Percentiles rank a stretch among this genome's conserved stretches.
Evolutionary conservation across 2,329 filamentous ascomycete genomes (phyloP).

Genomic region (Hypoxylon sp.): DNA sequence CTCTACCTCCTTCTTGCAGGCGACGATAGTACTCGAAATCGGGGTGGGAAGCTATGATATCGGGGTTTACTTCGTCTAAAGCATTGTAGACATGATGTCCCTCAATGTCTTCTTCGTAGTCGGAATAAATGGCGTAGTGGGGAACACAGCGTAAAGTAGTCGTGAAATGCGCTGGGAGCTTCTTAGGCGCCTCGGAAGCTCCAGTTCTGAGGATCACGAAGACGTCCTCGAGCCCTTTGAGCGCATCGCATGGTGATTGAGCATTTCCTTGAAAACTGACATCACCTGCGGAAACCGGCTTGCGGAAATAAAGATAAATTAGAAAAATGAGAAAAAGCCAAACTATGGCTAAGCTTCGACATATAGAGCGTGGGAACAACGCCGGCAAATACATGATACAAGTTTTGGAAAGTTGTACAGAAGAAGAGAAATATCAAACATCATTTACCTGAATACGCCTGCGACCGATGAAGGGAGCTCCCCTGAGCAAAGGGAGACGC

Average conservation of each 20-base stretch:
- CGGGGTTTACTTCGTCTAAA: constrained; percentile 60
- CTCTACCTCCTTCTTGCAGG: constrained; percentile 59
- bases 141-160: constrained; percentile 70
- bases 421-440: constrained; percentile 41
- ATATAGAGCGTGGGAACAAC: constrained; percentile 36
- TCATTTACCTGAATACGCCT: constrained; percentile 18
- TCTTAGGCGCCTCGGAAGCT: constrained; percentile 68
- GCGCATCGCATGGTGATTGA: constrained; percentile 43
- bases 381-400: constrained; percentile 40
- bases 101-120: constrained; percentile 67
- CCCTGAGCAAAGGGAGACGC: constrained; percentile 17
- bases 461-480: constrained; percentile 22
- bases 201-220: constrained; percentile 72
- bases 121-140: constrained; percentile 71
- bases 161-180: constrained; percentile 68
- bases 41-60: constrained; percentile 57
- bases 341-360: constrained; percentile 34
- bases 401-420: constrained; percentile 19
- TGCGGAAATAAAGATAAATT: constrained; percentile 47
- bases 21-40: constrained; percentile 68
- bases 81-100: constrained; percentile 66
- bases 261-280: constrained; percentile 11
- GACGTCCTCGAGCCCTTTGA: constrained; percentile 63
- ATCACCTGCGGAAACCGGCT: constrained; percentile 27
- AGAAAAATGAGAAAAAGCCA: constrained; percentile 44